Percentiles rank a stretch among this genome's conserved stretches.
phyloP scores from a whole-genome alignment of 495 filamentous ascomycete species.

The Talaromyces proteolyticus region DNA sequence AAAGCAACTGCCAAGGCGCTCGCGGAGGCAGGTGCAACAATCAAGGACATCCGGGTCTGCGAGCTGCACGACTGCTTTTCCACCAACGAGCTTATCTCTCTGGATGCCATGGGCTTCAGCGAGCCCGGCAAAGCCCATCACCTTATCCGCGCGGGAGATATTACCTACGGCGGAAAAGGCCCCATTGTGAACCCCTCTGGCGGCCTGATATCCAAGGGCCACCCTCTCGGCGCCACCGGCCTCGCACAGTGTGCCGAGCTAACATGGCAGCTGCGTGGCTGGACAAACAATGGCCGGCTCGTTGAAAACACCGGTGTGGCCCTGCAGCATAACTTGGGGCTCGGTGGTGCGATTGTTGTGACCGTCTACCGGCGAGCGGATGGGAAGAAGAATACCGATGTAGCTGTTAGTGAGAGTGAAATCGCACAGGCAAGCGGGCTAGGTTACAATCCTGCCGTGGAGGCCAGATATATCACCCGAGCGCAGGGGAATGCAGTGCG shows the following conservation, averaged over 20 bases:
- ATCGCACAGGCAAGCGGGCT: slow-evolving; percentile 50
- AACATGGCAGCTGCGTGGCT: neutral
- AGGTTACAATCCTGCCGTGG: slow-evolving; percentile 79
- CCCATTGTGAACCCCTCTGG: neutral
- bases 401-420: slow-evolving; percentile 36
- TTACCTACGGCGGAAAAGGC: neutral
- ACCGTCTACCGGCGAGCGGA: slow-evolving; percentile 75
- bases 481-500: too few relatives aligned
- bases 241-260: neutral
- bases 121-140: neutral
- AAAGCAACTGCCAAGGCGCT: neutral
- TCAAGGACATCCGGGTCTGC: neutral
- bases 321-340: slow-evolving; percentile 79
- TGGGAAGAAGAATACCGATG: slow-evolving; percentile 45
- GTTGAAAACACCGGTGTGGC: slow-evolving; percentile 34
- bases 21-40: neutral
- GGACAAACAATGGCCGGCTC: neutral
- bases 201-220: neutral
- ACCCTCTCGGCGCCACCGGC: neutral
- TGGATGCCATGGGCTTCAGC: neutral
- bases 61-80: neutral
- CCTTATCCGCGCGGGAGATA: neutral
- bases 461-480: too few relatives aligned
- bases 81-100: neutral
- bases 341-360: slow-evolving; percentile 77